These are phyloP conservation scores for Arachis stenosperma DNA, from an alignment of 306 rosid genomes.

Conservation along the genomic window DNA sequence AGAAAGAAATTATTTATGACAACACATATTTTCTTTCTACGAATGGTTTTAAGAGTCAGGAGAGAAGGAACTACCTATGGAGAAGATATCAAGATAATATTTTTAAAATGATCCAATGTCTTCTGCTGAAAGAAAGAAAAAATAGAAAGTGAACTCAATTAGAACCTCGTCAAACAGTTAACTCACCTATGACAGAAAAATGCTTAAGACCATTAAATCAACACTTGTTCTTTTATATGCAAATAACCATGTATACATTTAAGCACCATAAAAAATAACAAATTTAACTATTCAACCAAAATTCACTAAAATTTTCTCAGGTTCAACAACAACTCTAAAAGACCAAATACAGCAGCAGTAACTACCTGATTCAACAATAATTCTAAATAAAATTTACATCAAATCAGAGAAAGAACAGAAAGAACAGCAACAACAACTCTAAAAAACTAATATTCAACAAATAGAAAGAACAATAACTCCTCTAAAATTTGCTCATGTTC, in stretches of 20 bases:
- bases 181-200: not conserved
- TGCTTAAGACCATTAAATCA: not conserved
- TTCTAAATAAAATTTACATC: too few species aligned
- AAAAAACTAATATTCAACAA: too few species aligned
- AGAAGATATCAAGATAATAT: constrained; percentile 73
- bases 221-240: not conserved
- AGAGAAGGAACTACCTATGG: constrained; percentile 65
- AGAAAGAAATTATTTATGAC: not conserved
- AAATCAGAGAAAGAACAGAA: too few species aligned
- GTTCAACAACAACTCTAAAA: too few species aligned
- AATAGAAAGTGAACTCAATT: constrained; percentile 12
- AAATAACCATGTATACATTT: constrained; percentile 8
- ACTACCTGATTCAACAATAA: too few species aligned
- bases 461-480: too few species aligned
- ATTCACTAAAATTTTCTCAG: too few species aligned
- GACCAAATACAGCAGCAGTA: too few species aligned
- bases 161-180: constrained; percentile 19
- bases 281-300: too few species aligned
- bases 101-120: constrained; percentile 70
- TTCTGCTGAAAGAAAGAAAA: constrained; percentile 61
- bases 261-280: not conserved
- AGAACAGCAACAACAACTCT: too few species aligned
- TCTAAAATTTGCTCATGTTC: too few species aligned
- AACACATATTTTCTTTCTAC: not conserved
- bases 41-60: constrained; percentile 12